A percentile compares a stretch with the other conserved stretches of the same genome.
These are phyloP conservation scores for Mortierella sp. DNA, from an alignment of 371 early-diverging fungal species.

Conservation along the genomic window DNA sequence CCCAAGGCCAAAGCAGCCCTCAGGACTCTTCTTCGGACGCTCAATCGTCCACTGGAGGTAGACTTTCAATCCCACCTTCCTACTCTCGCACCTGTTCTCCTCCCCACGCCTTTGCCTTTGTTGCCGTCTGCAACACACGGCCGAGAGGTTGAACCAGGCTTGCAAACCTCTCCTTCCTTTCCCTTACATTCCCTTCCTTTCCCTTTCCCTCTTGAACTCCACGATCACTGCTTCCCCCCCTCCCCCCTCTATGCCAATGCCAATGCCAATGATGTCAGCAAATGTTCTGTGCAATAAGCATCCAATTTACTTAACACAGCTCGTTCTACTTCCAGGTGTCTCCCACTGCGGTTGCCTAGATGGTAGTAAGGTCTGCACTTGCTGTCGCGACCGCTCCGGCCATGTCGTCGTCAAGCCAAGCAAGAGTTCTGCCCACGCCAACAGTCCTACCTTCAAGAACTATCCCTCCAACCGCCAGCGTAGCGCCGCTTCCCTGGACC, in stretches of 20 bases:
- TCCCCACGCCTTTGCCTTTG: conserved; percentile 14
- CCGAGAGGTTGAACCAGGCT: conserved; percentile 14
- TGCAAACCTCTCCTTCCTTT: conserved; percentile 1
- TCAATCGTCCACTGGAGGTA: conserved; percentile 51
- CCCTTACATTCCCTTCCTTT: conserved; percentile 3
- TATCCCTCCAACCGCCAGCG: conserved; percentile 32
- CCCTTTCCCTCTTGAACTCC: background rate
- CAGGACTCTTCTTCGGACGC: conserved; percentile 35
- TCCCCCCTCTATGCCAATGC: background rate
- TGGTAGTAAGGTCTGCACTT: conserved; percentile 28
- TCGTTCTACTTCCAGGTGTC: conserved; percentile 33
- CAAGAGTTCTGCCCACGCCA: conserved; percentile 23
- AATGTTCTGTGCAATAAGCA: background rate
- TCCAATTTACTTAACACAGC: conserved; percentile 24
- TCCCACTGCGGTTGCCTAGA: conserved; percentile 42
- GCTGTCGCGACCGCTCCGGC: conserved; percentile 29
- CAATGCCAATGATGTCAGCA: background rate
- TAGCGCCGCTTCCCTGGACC: conserved; percentile 42
- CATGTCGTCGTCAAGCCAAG: conserved; percentile 29
- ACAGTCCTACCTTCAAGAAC: conserved; percentile 21
- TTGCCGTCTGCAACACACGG: conserved; percentile 14
- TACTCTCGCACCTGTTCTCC: background rate
- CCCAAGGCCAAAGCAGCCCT: conserved; percentile 30
- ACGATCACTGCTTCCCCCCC: too few species aligned
- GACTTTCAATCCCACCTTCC: conserved; percentile 25